Conservation (phyloP, 108 stramenopile species). For the Nannochloropsis gaditana region DNA sequence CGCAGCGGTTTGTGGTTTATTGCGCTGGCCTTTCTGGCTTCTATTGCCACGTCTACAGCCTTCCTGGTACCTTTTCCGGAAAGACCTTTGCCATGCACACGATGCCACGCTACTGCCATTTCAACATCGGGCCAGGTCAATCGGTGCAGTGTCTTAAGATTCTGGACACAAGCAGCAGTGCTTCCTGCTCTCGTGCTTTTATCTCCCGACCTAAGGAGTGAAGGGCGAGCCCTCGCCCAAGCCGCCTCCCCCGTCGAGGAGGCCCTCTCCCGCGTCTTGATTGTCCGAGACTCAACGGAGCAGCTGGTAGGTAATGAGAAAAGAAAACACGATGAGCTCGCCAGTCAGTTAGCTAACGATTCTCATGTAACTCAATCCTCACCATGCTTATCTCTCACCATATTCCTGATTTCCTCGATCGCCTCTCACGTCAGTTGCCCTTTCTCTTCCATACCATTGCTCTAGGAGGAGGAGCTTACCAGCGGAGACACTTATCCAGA, state of each 20-base stretch:
- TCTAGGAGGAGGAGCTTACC: not conserved
- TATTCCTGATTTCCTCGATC: not conserved
- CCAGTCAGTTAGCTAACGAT: too few relatives aligned
- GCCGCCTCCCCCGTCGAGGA: not conserved
- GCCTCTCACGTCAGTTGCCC: not conserved
- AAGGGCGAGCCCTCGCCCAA: not conserved
- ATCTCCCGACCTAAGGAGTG: not conserved
- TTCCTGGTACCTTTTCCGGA: too few relatives aligned
- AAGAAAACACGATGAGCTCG: too few relatives aligned
- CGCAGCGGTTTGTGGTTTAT: too few relatives aligned
- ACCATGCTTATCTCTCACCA: not conserved
- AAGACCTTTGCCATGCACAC: not conserved
- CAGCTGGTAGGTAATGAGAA: not conserved
- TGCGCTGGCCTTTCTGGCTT: too few relatives aligned
- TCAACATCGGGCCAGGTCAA: not conserved
- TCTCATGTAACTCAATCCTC: too few relatives aligned
- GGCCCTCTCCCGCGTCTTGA: not conserved
- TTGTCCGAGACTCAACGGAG: not conserved
- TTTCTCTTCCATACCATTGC: not conserved
- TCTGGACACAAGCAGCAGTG: not conserved
- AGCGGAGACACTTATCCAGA: not conserved
- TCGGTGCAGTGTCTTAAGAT: not conserved
- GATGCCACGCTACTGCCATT: not conserved
- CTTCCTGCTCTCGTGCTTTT: conserved; percentile 5
- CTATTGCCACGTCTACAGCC: too few relatives aligned